Evolutionary conservation across 2,329 filamentous ascomycete genomes (phyloP), one percentile per base, ranked within the genome.

Genomic region (Colletotrichum camelliae): DNA sequence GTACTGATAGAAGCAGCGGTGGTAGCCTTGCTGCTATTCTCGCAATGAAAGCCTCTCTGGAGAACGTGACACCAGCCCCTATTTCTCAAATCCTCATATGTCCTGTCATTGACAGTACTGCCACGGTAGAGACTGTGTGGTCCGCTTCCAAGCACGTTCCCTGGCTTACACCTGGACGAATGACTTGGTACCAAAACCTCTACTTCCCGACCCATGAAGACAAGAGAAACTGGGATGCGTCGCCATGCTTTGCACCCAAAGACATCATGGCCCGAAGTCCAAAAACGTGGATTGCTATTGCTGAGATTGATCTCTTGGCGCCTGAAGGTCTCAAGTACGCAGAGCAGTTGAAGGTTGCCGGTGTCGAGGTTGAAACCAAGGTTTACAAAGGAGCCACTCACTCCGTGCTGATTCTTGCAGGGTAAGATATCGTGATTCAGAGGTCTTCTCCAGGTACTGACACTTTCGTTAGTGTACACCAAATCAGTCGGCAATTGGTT

Each of bases 121-220:
- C 83, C 5, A 83, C 82, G 4, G 68, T 60, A 4, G 68, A 74
- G 3, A 76, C 76, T 12, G 72, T 37, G 24, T 80, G 78, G 80
- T 37, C 74, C 29, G n/a, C 52, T 9, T 74, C 70, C 10, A 37
- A 48, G 71, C 66, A 79, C 37, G 82, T 80, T 18, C 82, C 82
- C 18, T 85, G 81, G 81, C 80, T 83, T 29, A 85, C 82, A 2
- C 80, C 82, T 6, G 64, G 76, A 4, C 80, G 83, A 10, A 82
- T 85, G 81, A 77, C 78, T n/a, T 84, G 82, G 81, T 85, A 85
- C 67, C 82, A 84, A n/a, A 74, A 79, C 31, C 80, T 84, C 67
- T 85, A 85, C 58, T 78, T 85, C 24, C 64, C 81, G 1, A 76
- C 77, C n/a, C 68, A 78, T 9, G 76, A 77, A 2, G 76, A 82